Base-by-base conservation (phyloP, 176 grass and related monocot genomes). In the Canna indica region DNA sequence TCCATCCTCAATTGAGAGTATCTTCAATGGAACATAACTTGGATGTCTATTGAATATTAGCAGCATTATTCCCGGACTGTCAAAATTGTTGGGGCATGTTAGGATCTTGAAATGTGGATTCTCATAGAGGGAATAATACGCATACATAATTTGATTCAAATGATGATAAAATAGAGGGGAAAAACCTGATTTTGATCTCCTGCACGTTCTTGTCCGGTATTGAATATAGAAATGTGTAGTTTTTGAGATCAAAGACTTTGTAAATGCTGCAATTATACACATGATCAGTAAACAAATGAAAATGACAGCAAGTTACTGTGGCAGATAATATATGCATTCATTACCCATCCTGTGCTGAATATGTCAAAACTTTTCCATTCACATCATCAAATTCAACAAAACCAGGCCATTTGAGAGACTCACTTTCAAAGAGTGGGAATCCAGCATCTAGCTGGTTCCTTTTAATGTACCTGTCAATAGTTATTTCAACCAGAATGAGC, bases 381-480 rank as follows among this genome's bases (percentile, higher is more conserved):
- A 93, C 94, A 90, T 99, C 94, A 78, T 99, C 94, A 73, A 99
- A 99, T 67, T 93, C 94, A 13, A 99, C 94, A 34, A 99, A 99
- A 69, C 90, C 94, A 76, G 94, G 94, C 94, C 94, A 99, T 63
- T 99, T 99, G 70, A 99, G 80, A 47, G 94, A 93, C 27, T 99
- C 94, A 2, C 84, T 79, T 77, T 93, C 90, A 29, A 99, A 99
- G 73, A 99, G 90, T 67, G 94, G 86, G 75, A 86, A 99, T 29
- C 94, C 94, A 66, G 94, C 80, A 84, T 99, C 86, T 6, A 86
- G 86, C 14, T 87, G 86, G 76, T 80, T 90, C 70, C 89, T 85
- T 1, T 82, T 70, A 47, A 99, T 93, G 76, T 99, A 99, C 81
- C 94, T 97, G 68, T 32, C 68, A 70, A 48, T 47, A 47, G 18